Base-by-base conservation (phyloP, 768 basidiomycete genomes). In the Rhodotorula diobovata region DNA sequence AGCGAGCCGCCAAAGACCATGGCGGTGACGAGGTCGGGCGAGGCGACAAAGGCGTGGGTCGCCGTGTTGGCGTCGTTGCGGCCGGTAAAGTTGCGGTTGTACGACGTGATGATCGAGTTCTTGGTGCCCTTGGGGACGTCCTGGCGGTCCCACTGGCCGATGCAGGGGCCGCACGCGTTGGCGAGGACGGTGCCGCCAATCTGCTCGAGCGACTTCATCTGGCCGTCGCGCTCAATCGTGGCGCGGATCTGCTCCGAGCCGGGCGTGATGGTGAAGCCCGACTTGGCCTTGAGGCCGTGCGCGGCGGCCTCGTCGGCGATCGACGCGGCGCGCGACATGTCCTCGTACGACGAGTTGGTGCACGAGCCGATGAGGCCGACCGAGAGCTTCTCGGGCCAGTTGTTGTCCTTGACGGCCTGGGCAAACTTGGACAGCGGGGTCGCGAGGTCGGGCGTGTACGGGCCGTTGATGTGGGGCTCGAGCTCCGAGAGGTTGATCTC, bases 61-160 rank as follows among this genome's bases (percentile, higher is more conserved):
- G 93, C 93, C 32, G 95, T 93, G 87, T 99, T 98, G 77, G 96
- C 94, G 79, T 98, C 96, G 82, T 99, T 99, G 80, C 96, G 93
- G 68, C 95, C 96, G 76, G 96, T 98, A 85, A 99, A 99, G 88
- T 99, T 99, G 81, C 96, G 94, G 88, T 99, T 99, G 87, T 99
- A 99, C 30, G 94, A 97, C 63, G 95, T 95, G 82, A 99, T 91
- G 85, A 98, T 99, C 56, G 96, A 95, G 87, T 98, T 99, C 77
- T 86, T 84, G 77, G 90, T 91, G 79, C 95, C 96, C 87, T 92
- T 98, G 86, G 91, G 89, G 61, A 98, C 91, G 76, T 99, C 96
- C 79, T 87, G 83, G 80, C 96, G 86, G 83, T 98, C 95, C 96
- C 96, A 99, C 81, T 98, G 95, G 78, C 96, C 96, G 74, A 98